Evolutionary conservation across 2,329 filamentous ascomycete species (phyloP).

Genomic region (Fusarium setosum): DNA sequence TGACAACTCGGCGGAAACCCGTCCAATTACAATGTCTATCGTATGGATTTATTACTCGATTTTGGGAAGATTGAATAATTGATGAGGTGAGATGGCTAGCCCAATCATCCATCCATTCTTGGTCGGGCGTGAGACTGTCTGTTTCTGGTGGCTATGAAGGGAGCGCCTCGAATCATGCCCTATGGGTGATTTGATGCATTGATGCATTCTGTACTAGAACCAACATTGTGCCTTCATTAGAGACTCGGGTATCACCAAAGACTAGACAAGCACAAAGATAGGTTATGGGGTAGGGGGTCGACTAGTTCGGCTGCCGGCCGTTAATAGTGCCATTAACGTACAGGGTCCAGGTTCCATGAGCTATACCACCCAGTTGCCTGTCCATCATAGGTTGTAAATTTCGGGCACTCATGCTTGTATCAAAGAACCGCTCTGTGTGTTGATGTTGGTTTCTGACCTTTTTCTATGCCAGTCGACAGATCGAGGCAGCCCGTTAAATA

Average conservation of each 20-base stretch:
- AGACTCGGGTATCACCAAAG: not conserved
- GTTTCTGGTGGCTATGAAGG: not conserved
- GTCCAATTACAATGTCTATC: conserved; percentile 24
- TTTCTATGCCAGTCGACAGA: too few species aligned
- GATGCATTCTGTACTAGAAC: not conserved
- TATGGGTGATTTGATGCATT: not conserved
- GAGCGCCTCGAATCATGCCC: not conserved
- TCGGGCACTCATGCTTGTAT: too few species aligned
- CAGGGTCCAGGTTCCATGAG: not conserved
- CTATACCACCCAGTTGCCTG: too few species aligned
- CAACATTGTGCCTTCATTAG: not conserved
- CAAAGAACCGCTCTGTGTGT: too few species aligned
- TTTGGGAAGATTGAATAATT: not conserved
- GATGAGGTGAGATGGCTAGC: not conserved
- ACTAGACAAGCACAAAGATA: too few species aligned
- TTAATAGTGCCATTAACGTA: not conserved
- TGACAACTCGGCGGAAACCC: conserved; percentile 4
- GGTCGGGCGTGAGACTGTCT: not conserved
- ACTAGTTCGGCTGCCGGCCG: not conserved
- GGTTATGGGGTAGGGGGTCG: not conserved
- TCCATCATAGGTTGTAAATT: too few species aligned
- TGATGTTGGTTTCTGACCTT: too few species aligned
- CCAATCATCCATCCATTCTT: not conserved
- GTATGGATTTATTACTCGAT: not conserved
- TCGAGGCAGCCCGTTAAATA: too few species aligned